Percentiles rank a stretch among this genome's conserved stretches.
Conservation (phyloP, 179 eudicot genomes). For the Beta lomatogona region DNA sequence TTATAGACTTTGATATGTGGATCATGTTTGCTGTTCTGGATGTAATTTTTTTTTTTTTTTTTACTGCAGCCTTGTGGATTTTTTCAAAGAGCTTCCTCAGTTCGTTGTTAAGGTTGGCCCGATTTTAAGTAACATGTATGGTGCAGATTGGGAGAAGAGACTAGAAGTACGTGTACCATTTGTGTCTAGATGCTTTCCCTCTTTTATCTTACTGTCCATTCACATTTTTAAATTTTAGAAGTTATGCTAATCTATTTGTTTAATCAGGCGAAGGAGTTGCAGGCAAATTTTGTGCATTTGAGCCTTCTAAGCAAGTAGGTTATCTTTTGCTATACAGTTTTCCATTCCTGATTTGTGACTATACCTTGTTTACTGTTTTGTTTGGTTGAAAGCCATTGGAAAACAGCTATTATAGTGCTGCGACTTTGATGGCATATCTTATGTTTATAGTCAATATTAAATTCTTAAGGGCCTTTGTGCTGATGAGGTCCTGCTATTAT, state of each 20-base stretch:
- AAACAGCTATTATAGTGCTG: background rate
- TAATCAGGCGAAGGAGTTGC: slow-evolving; percentile 86
- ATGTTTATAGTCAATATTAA: background rate
- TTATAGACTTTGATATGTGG: background rate
- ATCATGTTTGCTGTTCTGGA: background rate
- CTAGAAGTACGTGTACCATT: slow-evolving; percentile 56
- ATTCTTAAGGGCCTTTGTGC: background rate
- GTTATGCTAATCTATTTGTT: background rate
- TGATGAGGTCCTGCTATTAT: no score
- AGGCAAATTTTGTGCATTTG: slow-evolving; percentile 79
- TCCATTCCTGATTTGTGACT: background rate
- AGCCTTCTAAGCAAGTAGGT: slow-evolving; percentile 89
- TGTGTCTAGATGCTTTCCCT: background rate
- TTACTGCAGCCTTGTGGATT: slow-evolving; percentile 64
- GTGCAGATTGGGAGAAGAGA: slow-evolving; percentile 87
- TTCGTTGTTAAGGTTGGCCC: slow-evolving; percentile 74
- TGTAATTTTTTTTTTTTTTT: slow-evolving; percentile 19
- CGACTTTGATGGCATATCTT: background rate
- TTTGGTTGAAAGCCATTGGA: background rate
- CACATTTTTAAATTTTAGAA: background rate
- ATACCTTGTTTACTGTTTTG: no score
- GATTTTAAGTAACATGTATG: slow-evolving; percentile 60
- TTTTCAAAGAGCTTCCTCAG: slow-evolving; percentile 94
- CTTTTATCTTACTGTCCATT: background rate
- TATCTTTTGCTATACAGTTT: slow-evolving; percentile 11